These are phyloP conservation scores for Aureobasidium mangrovei DNA, from an alignment of 2,329 filamentous ascomycete genomes.

Conservation along the genomic window DNA sequence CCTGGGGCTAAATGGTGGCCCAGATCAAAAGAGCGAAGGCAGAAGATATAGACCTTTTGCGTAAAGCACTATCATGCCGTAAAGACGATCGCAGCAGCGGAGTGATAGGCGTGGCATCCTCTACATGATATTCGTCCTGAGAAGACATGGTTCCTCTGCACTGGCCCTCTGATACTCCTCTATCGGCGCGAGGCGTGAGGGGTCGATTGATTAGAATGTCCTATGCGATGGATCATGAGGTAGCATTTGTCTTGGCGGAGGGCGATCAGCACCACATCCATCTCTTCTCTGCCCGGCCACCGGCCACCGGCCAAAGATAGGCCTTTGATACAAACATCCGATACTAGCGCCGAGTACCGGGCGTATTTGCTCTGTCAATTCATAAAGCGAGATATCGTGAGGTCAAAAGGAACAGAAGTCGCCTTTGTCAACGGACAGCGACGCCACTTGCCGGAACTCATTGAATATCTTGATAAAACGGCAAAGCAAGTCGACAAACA, in stretches of 20 bases:
- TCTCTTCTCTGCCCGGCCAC: neutral
- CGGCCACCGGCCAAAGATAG: slow-evolving; percentile 3
- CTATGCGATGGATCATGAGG: neutral
- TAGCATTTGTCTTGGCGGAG: neutral
- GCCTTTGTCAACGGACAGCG: no score
- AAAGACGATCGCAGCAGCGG: neutral
- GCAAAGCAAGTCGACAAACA: neutral
- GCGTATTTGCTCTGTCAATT: no score
- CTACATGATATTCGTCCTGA: neutral
- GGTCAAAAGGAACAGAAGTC: no score
- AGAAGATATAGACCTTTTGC: slow-evolving; percentile 1
- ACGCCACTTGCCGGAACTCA: no score
- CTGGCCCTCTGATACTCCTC: neutral
- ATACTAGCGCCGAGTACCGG: no score
- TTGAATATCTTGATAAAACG: no score
- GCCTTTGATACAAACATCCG: neutral
- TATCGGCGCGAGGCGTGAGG: neutral
- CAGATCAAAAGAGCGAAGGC: neutral
- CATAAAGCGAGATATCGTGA: no score
- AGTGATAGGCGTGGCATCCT: slow-evolving; percentile 9
- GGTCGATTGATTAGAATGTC: neutral
- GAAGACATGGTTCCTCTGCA: neutral
- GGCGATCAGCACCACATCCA: slow-evolving; percentile 3
- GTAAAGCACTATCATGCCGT: neutral
- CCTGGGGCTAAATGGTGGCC: no score